A percentile compares a stretch with the other conserved stretches of the same genome.
Evolutionary conservation across 805 yeast genomes (phyloP).

Genomic region (Pichia thaimueangensis): DNA sequence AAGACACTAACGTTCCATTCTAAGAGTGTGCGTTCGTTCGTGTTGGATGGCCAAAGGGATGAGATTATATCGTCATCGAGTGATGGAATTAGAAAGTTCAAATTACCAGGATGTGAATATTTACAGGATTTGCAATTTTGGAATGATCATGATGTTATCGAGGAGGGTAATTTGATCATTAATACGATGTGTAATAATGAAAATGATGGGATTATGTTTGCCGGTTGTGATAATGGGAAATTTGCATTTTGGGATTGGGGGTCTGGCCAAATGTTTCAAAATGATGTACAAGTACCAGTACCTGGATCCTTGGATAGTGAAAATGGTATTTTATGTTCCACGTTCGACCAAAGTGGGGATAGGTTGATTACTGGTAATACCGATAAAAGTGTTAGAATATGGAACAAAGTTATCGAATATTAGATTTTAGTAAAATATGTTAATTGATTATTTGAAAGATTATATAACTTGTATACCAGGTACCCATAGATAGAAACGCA

Average conservation of each 20-base stretch:
- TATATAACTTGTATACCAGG: too few species aligned
- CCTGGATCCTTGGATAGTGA: constrained; percentile 71
- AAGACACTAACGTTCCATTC: constrained; percentile 79
- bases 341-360: constrained; percentile 74
- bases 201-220: constrained; percentile 52
- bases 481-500: too few species aligned
- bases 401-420: constrained; percentile 40
- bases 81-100: constrained; percentile 80
- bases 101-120: constrained; percentile 68
- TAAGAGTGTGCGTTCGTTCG: constrained; percentile 70
- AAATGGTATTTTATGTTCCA: constrained; percentile 58
- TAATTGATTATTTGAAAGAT: too few species aligned
- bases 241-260: constrained; percentile 75
- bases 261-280: constrained; percentile 58
- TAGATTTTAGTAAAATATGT: too few species aligned
- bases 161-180: constrained; percentile 39
- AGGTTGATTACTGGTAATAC: constrained; percentile 81
- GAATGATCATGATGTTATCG: constrained; percentile 27
- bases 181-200: constrained; percentile 62
- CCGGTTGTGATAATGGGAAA: constrained; percentile 81
- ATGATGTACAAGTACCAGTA: constrained; percentile 43
- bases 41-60: constrained; percentile 59
- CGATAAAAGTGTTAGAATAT: constrained; percentile 79
- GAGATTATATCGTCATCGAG: constrained; percentile 79
- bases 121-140: constrained; percentile 46